A percentile compares a stretch with the other conserved stretches of the same genome.
phyloP scores from a whole-genome alignment of 2,329 filamentous ascomycete species.

The Hymenoscyphus occultus region DNA sequence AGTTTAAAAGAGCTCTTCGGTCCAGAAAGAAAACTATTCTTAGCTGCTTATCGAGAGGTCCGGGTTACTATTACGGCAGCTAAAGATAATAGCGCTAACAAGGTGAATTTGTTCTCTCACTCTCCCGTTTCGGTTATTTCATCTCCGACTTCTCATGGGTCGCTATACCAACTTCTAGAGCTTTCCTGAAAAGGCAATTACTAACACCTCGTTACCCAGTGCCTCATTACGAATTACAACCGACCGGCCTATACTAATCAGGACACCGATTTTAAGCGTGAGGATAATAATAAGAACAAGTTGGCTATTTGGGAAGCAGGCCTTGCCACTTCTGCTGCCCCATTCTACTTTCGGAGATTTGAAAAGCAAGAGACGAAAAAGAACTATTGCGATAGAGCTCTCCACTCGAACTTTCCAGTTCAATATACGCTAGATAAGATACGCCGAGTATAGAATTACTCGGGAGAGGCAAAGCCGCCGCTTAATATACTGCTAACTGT shows the following conservation, averaged over 20 bases:
- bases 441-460: constrained; percentile 10
- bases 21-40: constrained; percentile 12
- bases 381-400: constrained; percentile 15
- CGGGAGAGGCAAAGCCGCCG: constrained; percentile 12
- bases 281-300: constrained; percentile 21
- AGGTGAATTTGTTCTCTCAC: background rate
- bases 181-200: background rate
- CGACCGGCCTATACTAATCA: constrained; percentile 9
- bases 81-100: constrained; percentile 10
- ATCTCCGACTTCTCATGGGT: too few relatives aligned
- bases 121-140: background rate
- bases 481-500: constrained; percentile 14
- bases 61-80: constrained; percentile 17
- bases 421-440: constrained; percentile 15
- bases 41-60: constrained; percentile 5
- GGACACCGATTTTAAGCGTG: constrained; percentile 19
- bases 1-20: constrained; percentile 12
- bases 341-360: constrained; percentile 26
- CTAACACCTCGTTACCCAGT: constrained; percentile 2
- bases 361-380: constrained; percentile 21
- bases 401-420: constrained; percentile 16
- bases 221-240: constrained; percentile 18
- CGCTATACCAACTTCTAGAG: background rate
- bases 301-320: constrained; percentile 29
- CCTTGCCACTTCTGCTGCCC: constrained; percentile 26